phyloP scores from a whole-genome alignment of 192 early-diverging fungal species.

The Entophlyctis luteolus region DNA sequence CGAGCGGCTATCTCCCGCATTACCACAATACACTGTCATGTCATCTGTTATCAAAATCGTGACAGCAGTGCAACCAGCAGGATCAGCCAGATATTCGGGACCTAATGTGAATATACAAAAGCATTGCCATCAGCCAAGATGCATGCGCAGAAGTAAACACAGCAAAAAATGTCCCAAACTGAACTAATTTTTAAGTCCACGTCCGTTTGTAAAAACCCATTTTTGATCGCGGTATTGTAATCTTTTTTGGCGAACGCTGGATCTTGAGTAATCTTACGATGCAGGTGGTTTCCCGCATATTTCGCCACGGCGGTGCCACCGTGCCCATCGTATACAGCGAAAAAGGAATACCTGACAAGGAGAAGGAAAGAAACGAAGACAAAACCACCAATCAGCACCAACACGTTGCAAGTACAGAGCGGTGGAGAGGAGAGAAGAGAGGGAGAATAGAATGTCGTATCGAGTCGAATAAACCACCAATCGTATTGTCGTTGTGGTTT shows the following conservation, averaged over 20 bases:
- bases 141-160: too few relatives aligned
- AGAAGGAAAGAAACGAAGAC: background rate
- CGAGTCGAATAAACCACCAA: background rate
- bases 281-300: slow-evolving; percentile 75
- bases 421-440: background rate
- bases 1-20: slow-evolving; percentile 94
- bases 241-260: slow-evolving; percentile 64
- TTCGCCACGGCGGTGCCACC: slow-evolving; percentile 80
- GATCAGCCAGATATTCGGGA: slow-evolving; percentile 70
- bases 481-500: too few relatives aligned
- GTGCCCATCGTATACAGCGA: slow-evolving; percentile 97
- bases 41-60: slow-evolving; percentile 79
- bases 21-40: slow-evolving; percentile 75
- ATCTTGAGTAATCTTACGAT: slow-evolving; percentile 64
- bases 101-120: too few relatives aligned
- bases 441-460: background rate
- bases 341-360: slow-evolving; percentile 59
- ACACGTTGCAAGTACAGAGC: too few relatives aligned
- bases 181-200: slow-evolving; percentile 68
- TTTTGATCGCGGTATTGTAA: slow-evolving; percentile 73
- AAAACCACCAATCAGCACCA: too few relatives aligned
- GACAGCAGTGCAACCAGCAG: slow-evolving; percentile 97
- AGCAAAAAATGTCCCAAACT: background rate
- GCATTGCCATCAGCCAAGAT: too few relatives aligned
- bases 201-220: slow-evolving; percentile 80